These are phyloP conservation scores for Arabis alpina DNA, from an alignment of 345 rosid genomes.

Conservation along the genomic window DNA sequence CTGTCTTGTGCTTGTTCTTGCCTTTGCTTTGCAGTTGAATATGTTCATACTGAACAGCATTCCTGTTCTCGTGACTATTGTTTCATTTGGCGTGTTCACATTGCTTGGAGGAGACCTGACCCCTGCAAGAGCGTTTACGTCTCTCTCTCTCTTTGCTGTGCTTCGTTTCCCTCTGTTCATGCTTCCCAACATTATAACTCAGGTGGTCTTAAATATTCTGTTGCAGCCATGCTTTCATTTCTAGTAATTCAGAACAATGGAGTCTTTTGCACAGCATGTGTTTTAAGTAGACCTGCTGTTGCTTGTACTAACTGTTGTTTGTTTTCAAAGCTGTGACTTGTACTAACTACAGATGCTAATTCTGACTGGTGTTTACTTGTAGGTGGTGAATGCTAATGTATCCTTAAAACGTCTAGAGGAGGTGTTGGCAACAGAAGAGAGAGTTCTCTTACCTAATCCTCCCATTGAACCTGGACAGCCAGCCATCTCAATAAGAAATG, in stretches of 20 bases:
- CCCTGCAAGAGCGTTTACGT: conserved; percentile 97
- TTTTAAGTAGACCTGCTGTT: conserved; percentile 11
- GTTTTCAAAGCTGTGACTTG: conserved; percentile 1
- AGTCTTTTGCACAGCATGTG: conserved; percentile 13
- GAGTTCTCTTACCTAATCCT: conserved; percentile 90
- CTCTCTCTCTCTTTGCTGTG: conserved; percentile 93
- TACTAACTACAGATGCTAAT: neutral
- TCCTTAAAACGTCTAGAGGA: conserved; percentile 96
- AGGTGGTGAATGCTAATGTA: conserved; percentile 97
- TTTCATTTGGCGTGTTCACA: conserved; percentile 92
- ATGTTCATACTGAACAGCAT: conserved; percentile 81
- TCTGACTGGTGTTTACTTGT: conserved; percentile 28
- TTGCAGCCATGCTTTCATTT: conserved; percentile 19
- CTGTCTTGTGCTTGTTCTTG: conserved; percentile 42
- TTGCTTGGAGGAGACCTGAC: conserved; percentile 97
- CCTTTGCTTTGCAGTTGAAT: conserved; percentile 65
- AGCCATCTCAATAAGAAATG: conserved; percentile 82
- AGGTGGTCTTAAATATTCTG: conserved; percentile 52
- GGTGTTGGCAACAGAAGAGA: conserved; percentile 87
- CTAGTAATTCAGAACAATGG: neutral
- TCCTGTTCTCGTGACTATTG: conserved; percentile 93
- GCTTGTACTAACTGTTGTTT: conserved; percentile 7
- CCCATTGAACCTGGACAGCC: conserved; percentile 75
- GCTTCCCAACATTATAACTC: conserved; percentile 96
- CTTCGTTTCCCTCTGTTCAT: conserved; percentile 95